Evolutionary conservation across 2,329 filamentous ascomycete species (phyloP).

Genomic region (Graphiopsis chlorocephala): DNA sequence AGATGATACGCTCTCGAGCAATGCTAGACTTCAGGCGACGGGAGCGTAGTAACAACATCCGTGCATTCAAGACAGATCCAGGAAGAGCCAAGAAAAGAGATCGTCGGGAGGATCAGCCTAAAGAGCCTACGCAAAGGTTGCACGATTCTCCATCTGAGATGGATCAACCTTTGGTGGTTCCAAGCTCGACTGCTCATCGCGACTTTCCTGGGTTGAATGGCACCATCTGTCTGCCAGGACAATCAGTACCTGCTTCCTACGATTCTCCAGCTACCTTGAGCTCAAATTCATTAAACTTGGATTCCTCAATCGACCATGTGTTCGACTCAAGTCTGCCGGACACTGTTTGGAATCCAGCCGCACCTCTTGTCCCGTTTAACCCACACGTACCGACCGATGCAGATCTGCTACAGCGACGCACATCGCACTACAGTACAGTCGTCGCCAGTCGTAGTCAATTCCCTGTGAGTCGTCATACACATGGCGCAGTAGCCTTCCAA

Average conservation of each 20-base stretch:
- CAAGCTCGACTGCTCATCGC: not conserved
- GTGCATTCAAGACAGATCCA: not conserved
- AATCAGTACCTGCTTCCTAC: not conserved
- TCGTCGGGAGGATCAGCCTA: not conserved
- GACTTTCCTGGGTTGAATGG: not conserved
- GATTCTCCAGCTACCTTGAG: not conserved
- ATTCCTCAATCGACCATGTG: not conserved
- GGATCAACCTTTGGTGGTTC: not conserved
- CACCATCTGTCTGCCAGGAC: not conserved
- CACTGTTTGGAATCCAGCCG: not conserved
- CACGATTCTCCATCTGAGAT: not conserved
- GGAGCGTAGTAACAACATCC: not conserved
- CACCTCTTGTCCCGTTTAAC: not conserved
- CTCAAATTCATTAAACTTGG: not conserved
- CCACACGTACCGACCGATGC: not conserved
- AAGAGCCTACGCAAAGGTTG: not conserved
- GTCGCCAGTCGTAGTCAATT: not conserved
- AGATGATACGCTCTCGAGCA: conserved; percentile 19
- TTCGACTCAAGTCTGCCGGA: not conserved
- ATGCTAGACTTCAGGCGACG: conserved; percentile 53
- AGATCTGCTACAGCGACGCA: not conserved
- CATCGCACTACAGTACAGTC: not conserved
- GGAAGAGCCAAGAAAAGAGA: not conserved
- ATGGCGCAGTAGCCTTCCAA: not conserved
- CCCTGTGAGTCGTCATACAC: not conserved